Base-by-base conservation (phyloP, 805 yeast genomes). In the Schizosaccharomyces japonicus region DNA sequence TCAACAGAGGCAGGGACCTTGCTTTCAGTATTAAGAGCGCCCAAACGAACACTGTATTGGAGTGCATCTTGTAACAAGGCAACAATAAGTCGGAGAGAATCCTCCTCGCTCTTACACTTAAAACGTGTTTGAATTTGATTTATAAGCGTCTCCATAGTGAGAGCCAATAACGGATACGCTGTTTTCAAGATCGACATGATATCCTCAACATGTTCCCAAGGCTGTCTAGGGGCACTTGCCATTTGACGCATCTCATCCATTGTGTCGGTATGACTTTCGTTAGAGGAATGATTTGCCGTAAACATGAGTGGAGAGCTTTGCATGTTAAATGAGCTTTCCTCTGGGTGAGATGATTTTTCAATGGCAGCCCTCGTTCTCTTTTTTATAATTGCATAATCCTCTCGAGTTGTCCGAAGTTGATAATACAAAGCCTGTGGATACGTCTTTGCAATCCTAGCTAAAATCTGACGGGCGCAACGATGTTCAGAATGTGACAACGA, bases 401-500 rank as follows among this genome's bases (percentile, higher is more conserved):
- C 99, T 58, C 80, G 81, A 0, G 96, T 81, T 1, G 98, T 90
- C 49, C 98, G 69, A 55, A 90, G 67, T 57, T 85, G 95, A 76
- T 85, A 90, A 57, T 90, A 96, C 50, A 90, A 68, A 0, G 98
- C 95, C 50, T 90, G 99, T 1, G 99, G 99, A 63, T 80, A 92
- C 48, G 84, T 78, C 66, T 90, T 90, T 1, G 98, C 98, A 58
- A 90, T 90, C 53, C 90, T 70, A 48, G 83, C 80, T 58, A 90
- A 69, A 42, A 90, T 79, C 55, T 78, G 84, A 50, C 94, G 78
- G 2, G 87, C 95, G 60, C 83, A 68, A 49, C 74, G 72, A 0
- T 95, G 96, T 59, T 90, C 96, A 55, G 76, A 78, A 55, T 84
- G 94, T 1, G 95, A 80, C 51, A 90, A 66, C 0, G 94, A 78